Evolutionary conservation across 805 yeast genomes (phyloP).

Genomic region (Myxozyma sirexii): DNA sequence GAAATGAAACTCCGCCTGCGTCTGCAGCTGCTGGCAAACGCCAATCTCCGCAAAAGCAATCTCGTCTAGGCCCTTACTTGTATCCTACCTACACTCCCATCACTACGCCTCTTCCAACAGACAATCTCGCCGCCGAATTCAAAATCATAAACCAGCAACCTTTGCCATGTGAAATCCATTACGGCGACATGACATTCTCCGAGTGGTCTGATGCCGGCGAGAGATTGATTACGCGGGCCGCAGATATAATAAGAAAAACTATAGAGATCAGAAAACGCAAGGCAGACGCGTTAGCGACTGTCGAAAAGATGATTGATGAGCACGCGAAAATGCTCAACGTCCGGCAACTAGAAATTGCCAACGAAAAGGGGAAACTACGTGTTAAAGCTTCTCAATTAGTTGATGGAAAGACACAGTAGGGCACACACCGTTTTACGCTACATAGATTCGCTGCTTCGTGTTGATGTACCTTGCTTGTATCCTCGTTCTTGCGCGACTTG

Average conservation of each 20-base stretch:
- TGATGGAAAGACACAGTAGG: not conserved
- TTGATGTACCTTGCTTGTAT: not conserved
- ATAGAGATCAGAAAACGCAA: constrained; percentile 12
- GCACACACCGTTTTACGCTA: too few species aligned
- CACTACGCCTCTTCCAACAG: constrained; percentile 19
- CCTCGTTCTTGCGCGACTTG: not conserved
- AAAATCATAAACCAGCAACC: constrained; percentile 6
- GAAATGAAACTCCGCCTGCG: not conserved
- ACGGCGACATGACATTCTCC: constrained; percentile 26
- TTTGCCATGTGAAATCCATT: not conserved
- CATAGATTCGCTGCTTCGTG: too few species aligned
- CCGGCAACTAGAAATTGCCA: not conserved
- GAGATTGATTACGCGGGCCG: constrained; percentile 10
- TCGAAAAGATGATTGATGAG: constrained; percentile 17
- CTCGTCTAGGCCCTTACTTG: constrained; percentile 11
- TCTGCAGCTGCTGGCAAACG: not conserved
- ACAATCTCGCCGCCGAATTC: constrained; percentile 16
- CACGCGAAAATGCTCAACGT: constrained; percentile 8
- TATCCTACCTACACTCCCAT: constrained; percentile 15
- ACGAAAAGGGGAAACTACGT: constrained; percentile 19
- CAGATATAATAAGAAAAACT: constrained; percentile 9
- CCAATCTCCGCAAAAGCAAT: not conserved
- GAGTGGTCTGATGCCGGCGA: constrained; percentile 25
- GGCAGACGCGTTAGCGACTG: constrained; percentile 13
- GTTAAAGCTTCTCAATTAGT: constrained; percentile 5